Base-by-base conservation (phyloP, 768 basidiomycete species). In the Clitopilus passeckerianus region DNA sequence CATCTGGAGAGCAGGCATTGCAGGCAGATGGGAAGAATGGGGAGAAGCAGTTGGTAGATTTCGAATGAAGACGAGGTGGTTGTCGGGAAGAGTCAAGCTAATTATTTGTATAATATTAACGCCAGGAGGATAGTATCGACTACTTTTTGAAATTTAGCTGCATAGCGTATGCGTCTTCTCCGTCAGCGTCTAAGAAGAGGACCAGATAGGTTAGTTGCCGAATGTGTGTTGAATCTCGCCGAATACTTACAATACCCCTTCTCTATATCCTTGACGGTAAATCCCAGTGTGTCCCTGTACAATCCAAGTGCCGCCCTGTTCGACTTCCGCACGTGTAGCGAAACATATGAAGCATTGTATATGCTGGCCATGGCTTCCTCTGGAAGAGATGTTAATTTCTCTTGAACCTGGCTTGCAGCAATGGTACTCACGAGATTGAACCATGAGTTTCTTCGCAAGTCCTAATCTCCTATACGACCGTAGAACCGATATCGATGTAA, bases 91-190 rank as follows among this genome's bases (percentile, higher is more conserved):
- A 2, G 46, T 18, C 4, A 18, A 50, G 6, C 46, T 50, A 50
- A 9, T 50, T 50, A 50, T 50, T n/a, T 50, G 46, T 50, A 50
- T 50, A 18, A 5, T 50, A 50, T 50, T 50, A 18, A n/a, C 20
- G 16, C 23, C 20, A 18, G 23, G 16, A 1, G 6, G 12, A 27
- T 4, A 44, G 46, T n/a, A 50, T 64, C 60, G 61, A 10, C 27
- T 34, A 65, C 59, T 60, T 59, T 60, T 81, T 78, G 60, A 93
- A 75, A 6, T 79, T 76, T 44, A 93, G 79, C 22, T 86, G 81
- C 94, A 97, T 97, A 1, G 91, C 87, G 68, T 93, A 95, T 20
- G 95, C 95, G 61, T 95, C 93, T 73, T 97, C 94, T 3, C 94
- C 94, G 67, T 97, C 94, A 2, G 93, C 95, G 74, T 96, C 94